phyloP scores from a whole-genome alignment of 208 protist genomes.

The Acanthamoeba culbertsoni region DNA sequence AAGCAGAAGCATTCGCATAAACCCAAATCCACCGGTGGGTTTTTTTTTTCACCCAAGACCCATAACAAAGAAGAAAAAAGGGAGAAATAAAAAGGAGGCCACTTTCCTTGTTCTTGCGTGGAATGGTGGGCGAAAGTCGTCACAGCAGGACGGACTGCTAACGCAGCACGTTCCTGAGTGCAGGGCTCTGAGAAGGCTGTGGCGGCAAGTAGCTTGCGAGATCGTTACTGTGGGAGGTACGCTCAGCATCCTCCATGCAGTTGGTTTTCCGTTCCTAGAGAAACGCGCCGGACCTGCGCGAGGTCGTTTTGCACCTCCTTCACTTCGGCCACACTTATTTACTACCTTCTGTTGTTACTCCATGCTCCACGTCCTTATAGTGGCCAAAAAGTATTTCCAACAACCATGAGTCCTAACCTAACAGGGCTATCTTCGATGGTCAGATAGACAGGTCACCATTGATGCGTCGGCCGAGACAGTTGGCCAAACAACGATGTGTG shows the following conservation, averaged over 20 bases:
- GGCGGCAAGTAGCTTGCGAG: background rate
- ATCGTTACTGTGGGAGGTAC: background rate
- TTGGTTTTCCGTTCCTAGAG: background rate
- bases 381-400: too few relatives aligned
- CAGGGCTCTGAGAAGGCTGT: background rate
- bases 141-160: background rate
- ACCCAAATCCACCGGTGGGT: too few relatives aligned
- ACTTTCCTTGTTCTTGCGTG: background rate
- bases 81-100: background rate
- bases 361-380: too few relatives aligned
- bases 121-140: background rate
- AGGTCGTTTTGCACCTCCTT: background rate
- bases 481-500: too few relatives aligned
- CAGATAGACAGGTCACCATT: too few relatives aligned
- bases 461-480: too few relatives aligned
- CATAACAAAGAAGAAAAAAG: background rate
- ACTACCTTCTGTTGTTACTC: too few relatives aligned
- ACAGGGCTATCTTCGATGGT: too few relatives aligned
- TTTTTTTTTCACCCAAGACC: too few relatives aligned
- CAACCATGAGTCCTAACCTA: too few relatives aligned
- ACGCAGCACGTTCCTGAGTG: background rate
- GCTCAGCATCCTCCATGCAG: background rate
- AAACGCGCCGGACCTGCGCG: background rate
- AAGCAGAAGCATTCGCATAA: too few relatives aligned
- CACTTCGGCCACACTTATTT: background rate